phyloP scores from a whole-genome alignment of 495 filamentous ascomycete genomes.

The Hypoxylon subgilvum region DNA sequence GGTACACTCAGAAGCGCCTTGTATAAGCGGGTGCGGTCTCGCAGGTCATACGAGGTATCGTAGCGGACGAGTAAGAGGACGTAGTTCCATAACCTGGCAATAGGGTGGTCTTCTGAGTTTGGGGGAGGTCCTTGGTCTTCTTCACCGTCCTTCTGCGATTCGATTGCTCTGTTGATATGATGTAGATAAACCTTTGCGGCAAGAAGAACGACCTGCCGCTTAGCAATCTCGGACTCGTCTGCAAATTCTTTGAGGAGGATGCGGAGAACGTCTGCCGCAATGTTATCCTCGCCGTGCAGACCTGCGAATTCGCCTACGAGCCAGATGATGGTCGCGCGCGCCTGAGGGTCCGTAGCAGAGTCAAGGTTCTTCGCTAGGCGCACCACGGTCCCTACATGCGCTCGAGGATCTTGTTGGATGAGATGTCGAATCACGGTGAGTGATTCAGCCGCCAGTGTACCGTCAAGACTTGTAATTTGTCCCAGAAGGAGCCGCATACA shows the following conservation, averaged over 20 bases:
- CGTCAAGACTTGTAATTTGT: constrained; percentile 83
- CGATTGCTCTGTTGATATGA: constrained; percentile 69
- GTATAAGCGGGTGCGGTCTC: constrained; percentile 87
- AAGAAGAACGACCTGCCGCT: constrained; percentile 87
- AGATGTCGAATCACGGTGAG: constrained; percentile 93
- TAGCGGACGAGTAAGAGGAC: constrained; percentile 85
- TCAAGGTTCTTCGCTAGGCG: constrained; percentile 92
- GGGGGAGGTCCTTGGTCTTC: constrained; percentile 37
- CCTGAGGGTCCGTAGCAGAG: constrained; percentile 78
- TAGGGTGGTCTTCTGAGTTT: constrained; percentile 66
- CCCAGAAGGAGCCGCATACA: constrained; percentile 82
- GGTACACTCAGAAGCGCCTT: constrained; percentile 79
- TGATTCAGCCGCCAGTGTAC: constrained; percentile 85
- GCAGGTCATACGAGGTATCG: constrained; percentile 91
- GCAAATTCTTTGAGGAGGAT: constrained; percentile 84
- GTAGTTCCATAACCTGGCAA: constrained; percentile 81
- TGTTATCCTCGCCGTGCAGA: constrained; percentile 76
- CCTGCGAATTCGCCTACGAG: constrained; percentile 93
- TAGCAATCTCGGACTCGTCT: constrained; percentile 81
- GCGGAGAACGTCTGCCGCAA: constrained; percentile 91
- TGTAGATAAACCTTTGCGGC: constrained; percentile 95
- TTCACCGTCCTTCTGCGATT: constrained; percentile 41
- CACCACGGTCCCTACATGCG: constrained; percentile 79
- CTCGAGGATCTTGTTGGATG: constrained; percentile 84
- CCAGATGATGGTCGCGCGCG: constrained; percentile 94